Evolutionary conservation across 139 green algal genomes (phyloP).

Genomic region (Klebsormidium nitens): DNA sequence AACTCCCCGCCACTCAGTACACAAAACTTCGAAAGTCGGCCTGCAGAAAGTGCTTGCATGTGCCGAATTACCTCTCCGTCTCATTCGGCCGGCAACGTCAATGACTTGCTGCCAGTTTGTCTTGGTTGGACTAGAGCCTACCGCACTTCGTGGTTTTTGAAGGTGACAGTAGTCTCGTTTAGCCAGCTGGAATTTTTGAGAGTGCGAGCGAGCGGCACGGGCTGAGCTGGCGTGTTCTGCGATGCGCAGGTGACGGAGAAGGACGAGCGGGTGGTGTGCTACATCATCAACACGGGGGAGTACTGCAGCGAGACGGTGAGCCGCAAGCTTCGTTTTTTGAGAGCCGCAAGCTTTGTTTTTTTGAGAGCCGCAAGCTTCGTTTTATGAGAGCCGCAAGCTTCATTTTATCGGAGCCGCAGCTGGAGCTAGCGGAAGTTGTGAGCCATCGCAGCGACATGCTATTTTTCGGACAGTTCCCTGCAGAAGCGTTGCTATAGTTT

Average conservation of each 20-base stretch:
- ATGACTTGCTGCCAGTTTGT: too few relatives aligned
- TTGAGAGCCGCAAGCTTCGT: too few relatives aligned
- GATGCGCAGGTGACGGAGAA: constrained; percentile 34
- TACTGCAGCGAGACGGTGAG: constrained; percentile 76
- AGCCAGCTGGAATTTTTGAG: too few relatives aligned
- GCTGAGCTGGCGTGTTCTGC: background rate
- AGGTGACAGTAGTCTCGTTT: background rate
- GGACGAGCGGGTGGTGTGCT: constrained; percentile 59
- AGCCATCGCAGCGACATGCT: too few relatives aligned
- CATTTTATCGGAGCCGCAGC: too few relatives aligned
- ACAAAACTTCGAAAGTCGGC: background rate
- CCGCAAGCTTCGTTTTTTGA: background rate
- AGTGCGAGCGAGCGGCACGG: too few relatives aligned
- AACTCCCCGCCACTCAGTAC: constrained; percentile 4
- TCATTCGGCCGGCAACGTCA: background rate
- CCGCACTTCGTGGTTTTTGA: background rate
- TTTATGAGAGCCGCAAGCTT: too few relatives aligned
- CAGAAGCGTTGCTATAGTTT: too few relatives aligned
- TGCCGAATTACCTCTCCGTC: background rate
- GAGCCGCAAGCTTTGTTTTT: too few relatives aligned
- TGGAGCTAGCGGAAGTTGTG: too few relatives aligned
- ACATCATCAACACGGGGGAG: constrained; percentile 86
- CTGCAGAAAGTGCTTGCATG: background rate
- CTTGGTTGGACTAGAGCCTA: constrained; percentile 3
- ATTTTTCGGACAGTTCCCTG: too few relatives aligned